These are phyloP conservation scores for Yamadazyma paraphyllophila DNA, from an alignment of 805 yeast genomes.

Conservation along the genomic window DNA sequence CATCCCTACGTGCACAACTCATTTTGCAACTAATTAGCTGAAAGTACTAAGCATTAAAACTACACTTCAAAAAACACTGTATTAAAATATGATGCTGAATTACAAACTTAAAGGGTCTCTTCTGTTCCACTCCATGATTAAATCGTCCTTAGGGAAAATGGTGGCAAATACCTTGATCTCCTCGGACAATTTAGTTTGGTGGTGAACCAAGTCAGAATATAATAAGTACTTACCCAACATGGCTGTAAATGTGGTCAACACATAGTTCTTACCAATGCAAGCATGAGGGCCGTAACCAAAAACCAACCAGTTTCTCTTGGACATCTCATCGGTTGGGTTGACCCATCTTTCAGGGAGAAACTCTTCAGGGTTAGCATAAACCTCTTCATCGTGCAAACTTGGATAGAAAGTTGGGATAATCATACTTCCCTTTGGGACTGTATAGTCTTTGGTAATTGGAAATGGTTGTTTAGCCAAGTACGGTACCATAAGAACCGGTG, in stretches of 20 bases:
- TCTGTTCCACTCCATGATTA: constrained; percentile 68
- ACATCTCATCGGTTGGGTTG: constrained; percentile 71
- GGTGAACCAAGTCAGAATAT: constrained; percentile 77
- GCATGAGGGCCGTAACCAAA: constrained; percentile 97
- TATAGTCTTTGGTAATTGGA: constrained; percentile 78
- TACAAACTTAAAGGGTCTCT: constrained; percentile 50
- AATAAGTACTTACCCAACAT: constrained; percentile 89
- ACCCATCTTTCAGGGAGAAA: constrained; percentile 97
- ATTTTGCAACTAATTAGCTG: too few species aligned
- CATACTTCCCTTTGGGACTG: constrained; percentile 97
- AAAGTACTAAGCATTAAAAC: too few species aligned
- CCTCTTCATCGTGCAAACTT: constrained; percentile 95
- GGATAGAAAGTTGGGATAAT: constrained; percentile 94
- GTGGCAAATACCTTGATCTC: constrained; percentile 96
- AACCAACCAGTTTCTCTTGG: constrained; percentile 90
- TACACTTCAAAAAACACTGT: background rate
- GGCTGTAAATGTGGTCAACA: constrained; percentile 83
- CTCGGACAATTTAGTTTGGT: constrained; percentile 81
- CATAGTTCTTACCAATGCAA: constrained; percentile 93
- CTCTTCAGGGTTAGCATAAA: constrained; percentile 89
- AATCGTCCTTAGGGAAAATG: constrained; percentile 95
- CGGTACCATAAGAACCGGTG: constrained; percentile 98
- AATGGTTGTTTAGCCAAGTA: constrained; percentile 85
- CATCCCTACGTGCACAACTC: too few species aligned
- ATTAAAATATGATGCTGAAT: background rate